phyloP scores from a whole-genome alignment of 2,329 filamentous ascomycete species.

The Xylariaceae sp. region DNA sequence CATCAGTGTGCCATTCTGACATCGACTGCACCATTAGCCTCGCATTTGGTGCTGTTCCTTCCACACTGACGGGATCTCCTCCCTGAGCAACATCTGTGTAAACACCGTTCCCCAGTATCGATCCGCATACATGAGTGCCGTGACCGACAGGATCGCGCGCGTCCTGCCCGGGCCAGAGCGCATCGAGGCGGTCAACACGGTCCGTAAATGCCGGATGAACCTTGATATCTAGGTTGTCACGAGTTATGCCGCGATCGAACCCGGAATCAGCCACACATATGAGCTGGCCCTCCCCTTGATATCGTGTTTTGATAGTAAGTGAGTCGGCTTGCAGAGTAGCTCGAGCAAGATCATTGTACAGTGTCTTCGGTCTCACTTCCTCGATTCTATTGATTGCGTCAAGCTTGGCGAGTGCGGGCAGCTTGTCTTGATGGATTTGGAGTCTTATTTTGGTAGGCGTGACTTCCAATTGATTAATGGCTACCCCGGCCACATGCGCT shows the following conservation, averaged over 20 bases:
- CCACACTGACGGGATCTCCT: neutral
- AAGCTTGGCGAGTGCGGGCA: neutral
- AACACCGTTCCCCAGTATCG: neutral
- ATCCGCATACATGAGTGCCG: constrained; percentile 3
- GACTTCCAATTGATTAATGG: neutral
- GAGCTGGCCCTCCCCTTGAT: neutral
- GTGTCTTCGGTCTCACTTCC: neutral
- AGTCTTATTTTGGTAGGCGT: neutral
- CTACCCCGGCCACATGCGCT: neutral
- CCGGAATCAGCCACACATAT: constrained; percentile 2
- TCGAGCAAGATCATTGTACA: neutral
- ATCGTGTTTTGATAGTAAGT: neutral
- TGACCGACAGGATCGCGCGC: neutral
- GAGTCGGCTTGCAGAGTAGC: neutral
- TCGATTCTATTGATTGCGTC: neutral
- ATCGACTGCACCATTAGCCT: neutral
- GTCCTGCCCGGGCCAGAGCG: neutral
- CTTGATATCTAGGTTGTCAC: neutral
- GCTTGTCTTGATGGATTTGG: neutral
- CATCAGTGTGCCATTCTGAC: neutral
- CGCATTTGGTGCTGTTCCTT: neutral
- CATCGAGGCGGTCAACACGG: neutral
- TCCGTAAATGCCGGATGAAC: neutral
- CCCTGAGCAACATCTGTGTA: neutral
- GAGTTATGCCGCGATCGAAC: neutral